Conservation (phyloP, 495 filamentous ascomycete species). For the Chlorociboria aeruginascens region DNA sequence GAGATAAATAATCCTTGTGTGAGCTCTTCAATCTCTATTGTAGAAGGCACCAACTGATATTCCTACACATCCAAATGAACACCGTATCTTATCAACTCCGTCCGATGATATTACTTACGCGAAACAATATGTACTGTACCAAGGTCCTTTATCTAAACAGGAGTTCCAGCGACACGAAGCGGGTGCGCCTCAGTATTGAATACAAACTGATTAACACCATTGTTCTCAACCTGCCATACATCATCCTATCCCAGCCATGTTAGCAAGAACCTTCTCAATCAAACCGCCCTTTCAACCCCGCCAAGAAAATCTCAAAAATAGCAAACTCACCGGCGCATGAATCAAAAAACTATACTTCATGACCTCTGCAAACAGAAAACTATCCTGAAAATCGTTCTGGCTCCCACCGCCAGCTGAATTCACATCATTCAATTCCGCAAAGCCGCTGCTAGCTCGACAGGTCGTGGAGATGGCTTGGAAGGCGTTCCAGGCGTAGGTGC, state of each 20-base stretch:
- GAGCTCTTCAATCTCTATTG: too few species aligned
- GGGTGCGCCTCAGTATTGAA: conserved; percentile 85
- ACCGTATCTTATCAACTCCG: too few species aligned
- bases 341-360: conserved; percentile 77
- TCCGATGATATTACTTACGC: too few species aligned
- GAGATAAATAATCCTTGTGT: too few species aligned
- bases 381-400: conserved; percentile 65
- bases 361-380: conserved; percentile 85
- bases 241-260: conserved; percentile 33
- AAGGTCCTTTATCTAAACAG: conserved; percentile 16
- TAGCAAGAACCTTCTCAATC: not conserved
- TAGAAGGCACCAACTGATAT: too few species aligned
- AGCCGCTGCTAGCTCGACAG: conserved; percentile 53
- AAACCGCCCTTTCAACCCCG: not conserved
- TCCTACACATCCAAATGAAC: too few species aligned
- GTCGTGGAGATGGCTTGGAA: conserved; percentile 59
- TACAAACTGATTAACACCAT: conserved; percentile 51
- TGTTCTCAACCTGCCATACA: conserved; percentile 52
- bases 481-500: conserved; percentile 77
- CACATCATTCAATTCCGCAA: conserved; percentile 53
- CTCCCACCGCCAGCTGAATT: conserved; percentile 47
- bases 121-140: too few species aligned
- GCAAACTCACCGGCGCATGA: conserved; percentile 32
- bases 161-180: conserved; percentile 39
- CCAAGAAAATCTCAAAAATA: too few species aligned